phyloP scores from a whole-genome alignment of 2,329 filamentous ascomycete genomes.

The Parafenestella ontariensis region DNA sequence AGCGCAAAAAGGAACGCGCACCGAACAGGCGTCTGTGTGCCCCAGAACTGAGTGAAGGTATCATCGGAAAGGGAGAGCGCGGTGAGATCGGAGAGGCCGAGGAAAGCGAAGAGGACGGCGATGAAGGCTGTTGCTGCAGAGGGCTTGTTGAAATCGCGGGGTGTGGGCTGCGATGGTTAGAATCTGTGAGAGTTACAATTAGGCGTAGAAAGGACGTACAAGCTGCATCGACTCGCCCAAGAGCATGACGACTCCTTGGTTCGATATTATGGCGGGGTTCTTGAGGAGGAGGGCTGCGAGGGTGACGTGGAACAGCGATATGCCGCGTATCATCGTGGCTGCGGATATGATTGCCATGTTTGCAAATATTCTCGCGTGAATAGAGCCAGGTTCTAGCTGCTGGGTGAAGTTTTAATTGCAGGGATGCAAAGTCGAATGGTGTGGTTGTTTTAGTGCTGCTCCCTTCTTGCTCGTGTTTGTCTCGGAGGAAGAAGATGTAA shows the following conservation, averaged over 20 bases:
- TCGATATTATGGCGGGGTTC: conserved; percentile 73
- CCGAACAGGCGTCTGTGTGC: conserved; percentile 66
- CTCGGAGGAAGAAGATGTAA: conserved; percentile 22
- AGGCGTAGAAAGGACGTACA: conserved; percentile 58
- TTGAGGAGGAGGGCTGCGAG: conserved; percentile 84
- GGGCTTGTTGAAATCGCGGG: conserved; percentile 71
- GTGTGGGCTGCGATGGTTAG: conserved; percentile 61
- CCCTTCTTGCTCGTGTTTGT: conserved; percentile 2
- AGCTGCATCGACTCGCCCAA: conserved; percentile 84
- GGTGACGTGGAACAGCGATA: conserved; percentile 85
- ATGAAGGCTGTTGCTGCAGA: conserved; percentile 71
- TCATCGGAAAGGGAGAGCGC: conserved; percentile 55
- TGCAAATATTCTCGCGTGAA: neutral
- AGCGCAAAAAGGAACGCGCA: conserved; percentile 68
- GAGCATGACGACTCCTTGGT: conserved; percentile 81
- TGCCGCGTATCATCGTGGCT: conserved; percentile 78
- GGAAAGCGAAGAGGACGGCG: conserved; percentile 74
- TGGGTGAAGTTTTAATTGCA: neutral
- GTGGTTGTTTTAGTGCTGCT: conserved; percentile 1
- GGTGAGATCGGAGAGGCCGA: conserved; percentile 56
- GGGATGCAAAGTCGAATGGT: neutral
- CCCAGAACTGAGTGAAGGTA: conserved; percentile 55
- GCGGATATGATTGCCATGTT: conserved; percentile 82
- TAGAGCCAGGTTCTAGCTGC: neutral
- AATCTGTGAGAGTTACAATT: neutral